Conservation (phyloP, 192 early-diverging fungal species). For the Backusella australiensis region DNA sequence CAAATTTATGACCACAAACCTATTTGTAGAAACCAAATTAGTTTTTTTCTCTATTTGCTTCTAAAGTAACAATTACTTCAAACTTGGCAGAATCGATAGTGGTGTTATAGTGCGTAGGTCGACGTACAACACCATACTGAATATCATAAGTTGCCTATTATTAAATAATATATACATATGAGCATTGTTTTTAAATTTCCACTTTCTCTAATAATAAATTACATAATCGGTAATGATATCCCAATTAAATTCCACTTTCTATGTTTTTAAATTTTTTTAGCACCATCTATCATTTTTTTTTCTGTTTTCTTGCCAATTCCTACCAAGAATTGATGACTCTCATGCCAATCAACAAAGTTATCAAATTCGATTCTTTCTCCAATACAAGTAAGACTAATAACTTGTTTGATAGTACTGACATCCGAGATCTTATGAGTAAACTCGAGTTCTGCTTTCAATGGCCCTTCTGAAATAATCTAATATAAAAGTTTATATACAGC, state of each 20-base stretch:
- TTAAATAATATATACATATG: not conserved
- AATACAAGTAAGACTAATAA: constrained; percentile 72
- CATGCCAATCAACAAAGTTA: constrained; percentile 88
- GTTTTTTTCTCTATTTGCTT: constrained; percentile 28
- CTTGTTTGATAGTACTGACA: constrained; percentile 70
- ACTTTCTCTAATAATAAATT: not conserved
- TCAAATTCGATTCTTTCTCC: constrained; percentile 84
- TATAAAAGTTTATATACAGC: not conserved
- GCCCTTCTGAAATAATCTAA: constrained; percentile 73
- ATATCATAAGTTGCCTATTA: constrained; percentile 91
- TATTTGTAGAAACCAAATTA: constrained; percentile 26
- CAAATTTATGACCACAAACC: constrained; percentile 98
- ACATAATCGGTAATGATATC: constrained; percentile 74
- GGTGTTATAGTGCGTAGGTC: constrained; percentile 95
- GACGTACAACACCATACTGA: constrained; percentile 88
- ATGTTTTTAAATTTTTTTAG: not conserved
- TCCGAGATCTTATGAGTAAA: constrained; percentile 62
- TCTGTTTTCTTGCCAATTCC: not conserved
- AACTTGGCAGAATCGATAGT: constrained; percentile 90
- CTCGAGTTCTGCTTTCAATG: constrained; percentile 72
- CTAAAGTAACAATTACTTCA: constrained; percentile 79
- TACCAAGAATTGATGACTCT: constrained; percentile 83
- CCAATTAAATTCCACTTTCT: constrained; percentile 93
- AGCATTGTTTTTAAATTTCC: not conserved
- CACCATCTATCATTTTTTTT: not conserved